Evolutionary conservation across 2,329 filamentous ascomycete species (phyloP).

Genomic region (Fusarium multiceps): DNA sequence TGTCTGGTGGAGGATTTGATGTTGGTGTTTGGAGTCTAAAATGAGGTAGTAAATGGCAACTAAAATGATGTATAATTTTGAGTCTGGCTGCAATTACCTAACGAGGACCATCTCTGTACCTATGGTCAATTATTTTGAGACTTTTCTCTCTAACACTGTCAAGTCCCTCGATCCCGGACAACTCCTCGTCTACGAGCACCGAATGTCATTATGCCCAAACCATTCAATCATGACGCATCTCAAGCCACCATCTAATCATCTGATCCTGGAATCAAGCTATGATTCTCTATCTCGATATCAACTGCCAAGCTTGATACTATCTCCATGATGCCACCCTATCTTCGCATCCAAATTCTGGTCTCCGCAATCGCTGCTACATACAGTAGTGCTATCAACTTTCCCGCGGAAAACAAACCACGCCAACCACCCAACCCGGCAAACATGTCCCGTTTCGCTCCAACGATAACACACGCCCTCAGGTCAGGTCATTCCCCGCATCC

Average conservation of each 20-base stretch:
- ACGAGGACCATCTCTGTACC: background rate
- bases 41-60: background rate
- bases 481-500: constrained; percentile 8
- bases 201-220: background rate
- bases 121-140: background rate
- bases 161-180: background rate
- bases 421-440: constrained; percentile 2
- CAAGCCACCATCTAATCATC: constrained; percentile 6
- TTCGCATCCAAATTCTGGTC: constrained; percentile 33
- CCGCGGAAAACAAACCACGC: constrained; percentile 31
- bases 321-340: constrained; percentile 28
- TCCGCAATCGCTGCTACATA: constrained; percentile 3
- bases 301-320: constrained; percentile 16
- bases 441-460: background rate
- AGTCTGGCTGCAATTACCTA: background rate
- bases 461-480: constrained; percentile 21
- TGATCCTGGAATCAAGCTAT: background rate
- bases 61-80: background rate
- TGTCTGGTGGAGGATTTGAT: background rate
- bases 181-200: background rate
- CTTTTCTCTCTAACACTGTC: too few relatives aligned
- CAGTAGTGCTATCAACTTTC: constrained; percentile 2
- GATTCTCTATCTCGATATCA: constrained; percentile 8
- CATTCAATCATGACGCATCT: constrained; percentile 2
- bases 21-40: constrained; percentile 24